Evolutionary conservation across 805 yeast species (phyloP).

Genomic region (Grigorovia humatica): DNA sequence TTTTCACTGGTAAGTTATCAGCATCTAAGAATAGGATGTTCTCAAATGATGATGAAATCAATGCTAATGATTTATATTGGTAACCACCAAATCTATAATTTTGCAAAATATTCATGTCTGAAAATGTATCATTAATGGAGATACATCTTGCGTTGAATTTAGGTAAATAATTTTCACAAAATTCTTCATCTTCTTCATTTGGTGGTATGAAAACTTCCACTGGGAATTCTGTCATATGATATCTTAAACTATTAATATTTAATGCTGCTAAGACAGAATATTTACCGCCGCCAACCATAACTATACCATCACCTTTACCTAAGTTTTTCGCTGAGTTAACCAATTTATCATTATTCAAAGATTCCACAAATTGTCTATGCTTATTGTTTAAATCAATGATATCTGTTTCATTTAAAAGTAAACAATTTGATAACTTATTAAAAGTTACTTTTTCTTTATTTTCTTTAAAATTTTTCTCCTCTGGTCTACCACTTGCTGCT

Average conservation of each 20-base stretch:
- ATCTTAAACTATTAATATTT: slow-evolving; percentile 52
- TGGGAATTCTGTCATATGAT: slow-evolving; percentile 49
- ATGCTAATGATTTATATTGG: slow-evolving; percentile 50
- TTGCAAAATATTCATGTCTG: slow-evolving; percentile 32
- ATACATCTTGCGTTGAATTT: slow-evolving; percentile 48
- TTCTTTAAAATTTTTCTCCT: slow-evolving; percentile 5
- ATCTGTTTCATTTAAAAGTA: slow-evolving; percentile 14
- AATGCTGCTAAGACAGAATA: slow-evolving; percentile 62
- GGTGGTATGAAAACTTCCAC: slow-evolving; percentile 70
- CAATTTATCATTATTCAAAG: neutral
- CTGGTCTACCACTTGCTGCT: slow-evolving; percentile 17
- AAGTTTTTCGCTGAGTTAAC: slow-evolving; percentile 7
- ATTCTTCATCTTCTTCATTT: slow-evolving; percentile 48
- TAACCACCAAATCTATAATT: slow-evolving; percentile 32
- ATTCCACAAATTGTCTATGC: neutral
- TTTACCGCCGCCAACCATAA: slow-evolving; percentile 71
- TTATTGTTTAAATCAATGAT: slow-evolving; percentile 5
- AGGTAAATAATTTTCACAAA: slow-evolving; percentile 55
- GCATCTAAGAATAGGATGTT: slow-evolving; percentile 65
- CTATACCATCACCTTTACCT: slow-evolving; percentile 33
- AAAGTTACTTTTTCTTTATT: slow-evolving; percentile 15
- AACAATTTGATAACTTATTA: slow-evolving; percentile 16
- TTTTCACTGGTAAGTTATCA: slow-evolving; percentile 60
- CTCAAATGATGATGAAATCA: slow-evolving; percentile 66
- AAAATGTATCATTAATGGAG: slow-evolving; percentile 49